Base-by-base conservation (phyloP, 768 basidiomycete species). In the Amanita thiersii region DNA sequence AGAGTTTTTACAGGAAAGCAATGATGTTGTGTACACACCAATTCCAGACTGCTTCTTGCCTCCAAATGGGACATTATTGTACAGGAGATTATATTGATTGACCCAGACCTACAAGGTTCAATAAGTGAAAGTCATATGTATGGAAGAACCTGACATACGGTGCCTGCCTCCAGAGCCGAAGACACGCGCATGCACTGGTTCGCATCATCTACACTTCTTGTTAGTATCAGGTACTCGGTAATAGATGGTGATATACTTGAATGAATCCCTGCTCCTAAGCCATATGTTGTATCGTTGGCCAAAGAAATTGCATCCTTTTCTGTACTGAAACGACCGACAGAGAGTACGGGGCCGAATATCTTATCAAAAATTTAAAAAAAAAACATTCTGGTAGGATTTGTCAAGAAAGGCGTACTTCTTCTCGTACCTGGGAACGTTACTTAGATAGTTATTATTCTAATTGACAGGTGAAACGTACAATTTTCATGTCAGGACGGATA, bases 331-430 rank as follows among this genome's bases (percentile, higher is more conserved):
- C 69, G 77, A 31, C 81, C 82, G 31, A 97, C 75, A 18, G 79
- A 73, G 29, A 93, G 73, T 2, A 98, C 93, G 19, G 94, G 94
- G 6, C 94, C 94, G 58, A 98, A 98, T 50, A 96, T 96, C 81
- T 93, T 45, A 23, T n/a, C n/a, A n/a, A n/a, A n/a, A 24, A 47
- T 9, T 25, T 44, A n/a, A n/a, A n/a, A n/a, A n/a, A n/a, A n/a
- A n/a, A n/a, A n/a, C n/a, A n/a, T n/a, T n/a, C n/a, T n/a, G n/a
- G n/a, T n/a, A n/a, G n/a, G n/a, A n/a, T n/a, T n/a, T 46, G 33
- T 33, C 29, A 40, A 46, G 19, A 38, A 9, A 42, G 20, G 37
- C 57, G 54, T 56, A 71, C 81, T 70, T 88, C 86, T 62, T 89
- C 86, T 55, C 75, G 69, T 49, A 80, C 76, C 77, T 79, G 44